Base-by-base conservation (phyloP, 495 filamentous ascomycete genomes). In the Lophiostoma macrostomum region DNA sequence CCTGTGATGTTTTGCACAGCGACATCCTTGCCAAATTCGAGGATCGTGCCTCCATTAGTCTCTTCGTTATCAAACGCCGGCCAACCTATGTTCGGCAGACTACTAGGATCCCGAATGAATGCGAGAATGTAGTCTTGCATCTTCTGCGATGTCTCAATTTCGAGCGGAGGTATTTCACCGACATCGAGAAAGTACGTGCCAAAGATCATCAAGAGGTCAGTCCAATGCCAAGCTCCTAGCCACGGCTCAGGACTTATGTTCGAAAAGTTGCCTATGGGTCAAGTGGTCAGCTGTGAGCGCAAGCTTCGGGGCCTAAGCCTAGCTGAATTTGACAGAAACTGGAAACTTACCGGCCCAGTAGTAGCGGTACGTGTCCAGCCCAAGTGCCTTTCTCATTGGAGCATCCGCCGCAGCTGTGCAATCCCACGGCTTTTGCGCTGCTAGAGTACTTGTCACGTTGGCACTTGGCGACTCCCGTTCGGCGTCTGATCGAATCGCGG, bases 221-320 rank as follows among this genome's bases (percentile, higher is more conserved):
- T 67, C 1, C 66, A 67, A 50, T 80, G 77, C 38, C 76, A 79
- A 13, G 77, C 77, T 6, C 76, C 76, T 47, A 77, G 68, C 74
- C 74, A 77, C 12, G 49, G 5, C 24, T 61, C 64, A 0, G 69
- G 69, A 18, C 67, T 74, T 4, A 79, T 20, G 38, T 73, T 76
- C 5, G 67, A 56, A 51, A 70, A 80, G 38, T 73, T 76, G 0
- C 75, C 78, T 12, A 68, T 68, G 45, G 78, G n/a, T n/a, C n/a
- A n/a, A n/a, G n/a, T n/a, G n/a, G n/a, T n/a, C n/a, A n/a, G 78
- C 46, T 74, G 65, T 54, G 76, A 81, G 1, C 47, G 47, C 20
- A 39, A 38, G 47, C 19, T 45, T 45, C 13, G 27, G 24, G 13
- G 31, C 24, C 12, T 39, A 12, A 25, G 47, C 40, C 20, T 34